Evolutionary conservation across 768 basidiomycete species (phyloP), one percentile per base, ranked within the genome.

Genomic region (Boletus bicolor): DNA sequence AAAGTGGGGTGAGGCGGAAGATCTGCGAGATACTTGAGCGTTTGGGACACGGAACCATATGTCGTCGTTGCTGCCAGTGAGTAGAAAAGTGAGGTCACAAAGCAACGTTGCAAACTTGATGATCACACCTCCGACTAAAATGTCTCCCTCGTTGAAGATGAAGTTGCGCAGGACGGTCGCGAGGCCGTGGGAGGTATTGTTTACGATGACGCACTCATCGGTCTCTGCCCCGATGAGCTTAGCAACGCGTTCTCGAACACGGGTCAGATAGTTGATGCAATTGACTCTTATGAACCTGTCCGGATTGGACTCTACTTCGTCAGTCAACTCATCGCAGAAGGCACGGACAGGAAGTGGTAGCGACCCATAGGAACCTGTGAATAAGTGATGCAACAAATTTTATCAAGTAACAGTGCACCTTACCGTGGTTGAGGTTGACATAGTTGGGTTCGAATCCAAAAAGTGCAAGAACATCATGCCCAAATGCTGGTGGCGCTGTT

Each of bases 111-210:
- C 17, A 54, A 7, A 39, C 59, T 62, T 8, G 52, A 49, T 2
- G 43, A 39, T 6, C 35, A 28, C 28, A 75, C 80, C 43, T 64
- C 70, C 74, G 44, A 91, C 71, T 50, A 93, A 76, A 9, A 87
- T 71, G 68, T 93, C 91, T 0, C 58, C 80, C 83, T 47, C 80
- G 66, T 61, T 62, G 43, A 65, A 61, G 35, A 79, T 73, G 32
- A 93, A 75, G 55, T 90, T 90, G 45, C 78, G 72, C 34, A 90
- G 66, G 48, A 93, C 73, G 10, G 83, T 88, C 60, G 85, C 84
- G 35, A 93, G 60, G 3, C 71, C 70, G 19, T 69, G 69, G 6
- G 71, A 64, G 14, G 65, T 47, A 5, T 71, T 71, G 65, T 58
- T 61, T 12, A 72, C 65, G 56, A 83, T 69, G 19, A 86, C 82